Conservation (phyloP, 2,329 filamentous ascomycete species). For the Ascochyta koolunga region DNA sequence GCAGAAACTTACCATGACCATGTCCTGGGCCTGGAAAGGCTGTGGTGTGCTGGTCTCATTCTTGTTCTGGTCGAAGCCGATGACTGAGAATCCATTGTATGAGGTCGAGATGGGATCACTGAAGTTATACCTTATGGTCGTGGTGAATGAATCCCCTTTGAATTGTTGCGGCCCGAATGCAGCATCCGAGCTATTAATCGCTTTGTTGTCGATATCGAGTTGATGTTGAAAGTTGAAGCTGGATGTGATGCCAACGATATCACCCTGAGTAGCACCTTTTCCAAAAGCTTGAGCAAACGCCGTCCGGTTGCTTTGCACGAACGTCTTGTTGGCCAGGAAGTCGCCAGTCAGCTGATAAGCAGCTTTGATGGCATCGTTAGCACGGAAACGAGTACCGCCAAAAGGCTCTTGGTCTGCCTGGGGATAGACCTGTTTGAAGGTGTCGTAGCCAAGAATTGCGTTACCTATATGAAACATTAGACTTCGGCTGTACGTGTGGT, state of each 20-base stretch:
- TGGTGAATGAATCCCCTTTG: slow-evolving; percentile 46
- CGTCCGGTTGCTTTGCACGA: slow-evolving; percentile 35
- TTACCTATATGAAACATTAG: slow-evolving; percentile 49
- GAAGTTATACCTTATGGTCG: slow-evolving; percentile 46
- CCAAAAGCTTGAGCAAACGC: slow-evolving; percentile 37
- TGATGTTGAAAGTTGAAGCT: slow-evolving; percentile 44
- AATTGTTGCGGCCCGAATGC: slow-evolving; percentile 44
- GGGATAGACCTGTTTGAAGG: slow-evolving; percentile 63
- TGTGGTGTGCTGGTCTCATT: slow-evolving; percentile 40
- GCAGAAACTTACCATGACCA: slow-evolving; percentile 42
- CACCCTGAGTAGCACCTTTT: slow-evolving; percentile 21
- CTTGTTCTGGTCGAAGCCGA: slow-evolving; percentile 38
- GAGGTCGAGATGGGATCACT: slow-evolving; percentile 38
- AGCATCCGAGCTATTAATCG: slow-evolving; percentile 42
- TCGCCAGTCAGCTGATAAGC: slow-evolving; percentile 42
- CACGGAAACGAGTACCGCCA: slow-evolving; percentile 55
- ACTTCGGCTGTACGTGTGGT: not conserved
- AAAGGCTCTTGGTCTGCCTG: slow-evolving; percentile 48
- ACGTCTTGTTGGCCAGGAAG: slow-evolving; percentile 39
- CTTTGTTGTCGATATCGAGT: slow-evolving; percentile 38
- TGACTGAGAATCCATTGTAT: slow-evolving; percentile 38
- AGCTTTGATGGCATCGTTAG: slow-evolving; percentile 48
- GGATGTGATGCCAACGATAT: slow-evolving; percentile 33
- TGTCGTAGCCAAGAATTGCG: slow-evolving; percentile 49
- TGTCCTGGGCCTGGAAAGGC: slow-evolving; percentile 48